phyloP scores from a whole-genome alignment of 2,329 filamentous ascomycete species.

The Penicillium corylophilum region DNA sequence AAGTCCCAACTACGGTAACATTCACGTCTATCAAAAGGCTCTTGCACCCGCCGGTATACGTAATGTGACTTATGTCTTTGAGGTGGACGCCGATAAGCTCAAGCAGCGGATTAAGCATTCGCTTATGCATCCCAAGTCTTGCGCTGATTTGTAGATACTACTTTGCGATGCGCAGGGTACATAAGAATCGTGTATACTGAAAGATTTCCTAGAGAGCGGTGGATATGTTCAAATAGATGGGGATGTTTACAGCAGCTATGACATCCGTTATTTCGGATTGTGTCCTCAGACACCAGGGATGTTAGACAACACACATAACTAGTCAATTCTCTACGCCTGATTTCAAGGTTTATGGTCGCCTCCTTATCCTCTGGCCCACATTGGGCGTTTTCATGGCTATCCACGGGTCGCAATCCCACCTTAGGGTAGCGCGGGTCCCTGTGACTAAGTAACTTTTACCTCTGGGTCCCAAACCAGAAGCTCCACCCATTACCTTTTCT shows the following conservation, averaged over 20 bases:
- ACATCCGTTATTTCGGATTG: too few relatives aligned
- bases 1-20: slow-evolving; percentile 44
- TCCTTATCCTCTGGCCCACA: background rate
- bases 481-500: slow-evolving; percentile 5
- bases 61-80: slow-evolving; percentile 44
- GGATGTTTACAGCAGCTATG: too few relatives aligned
- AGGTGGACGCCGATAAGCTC: slow-evolving; percentile 38
- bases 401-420: background rate
- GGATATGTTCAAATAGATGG: too few relatives aligned
- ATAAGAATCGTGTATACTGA: background rate
- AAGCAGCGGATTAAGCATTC: slow-evolving; percentile 40
- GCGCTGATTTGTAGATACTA: slow-evolving; percentile 5
- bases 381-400: background rate
- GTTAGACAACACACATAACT: too few relatives aligned
- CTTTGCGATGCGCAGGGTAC: background rate
- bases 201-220: too few relatives aligned
- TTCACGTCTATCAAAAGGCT: slow-evolving; percentile 45
- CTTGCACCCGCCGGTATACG: slow-evolving; percentile 36
- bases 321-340: background rate
- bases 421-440: background rate
- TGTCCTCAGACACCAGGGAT: too few relatives aligned
- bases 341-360: background rate
- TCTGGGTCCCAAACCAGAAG: background rate
- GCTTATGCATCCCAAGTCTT: slow-evolving; percentile 28
- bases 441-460: slow-evolving; percentile 12